phyloP scores from a whole-genome alignment of 2,329 filamentous ascomycete species.

The Thermothelomyces thermophilus region DNA sequence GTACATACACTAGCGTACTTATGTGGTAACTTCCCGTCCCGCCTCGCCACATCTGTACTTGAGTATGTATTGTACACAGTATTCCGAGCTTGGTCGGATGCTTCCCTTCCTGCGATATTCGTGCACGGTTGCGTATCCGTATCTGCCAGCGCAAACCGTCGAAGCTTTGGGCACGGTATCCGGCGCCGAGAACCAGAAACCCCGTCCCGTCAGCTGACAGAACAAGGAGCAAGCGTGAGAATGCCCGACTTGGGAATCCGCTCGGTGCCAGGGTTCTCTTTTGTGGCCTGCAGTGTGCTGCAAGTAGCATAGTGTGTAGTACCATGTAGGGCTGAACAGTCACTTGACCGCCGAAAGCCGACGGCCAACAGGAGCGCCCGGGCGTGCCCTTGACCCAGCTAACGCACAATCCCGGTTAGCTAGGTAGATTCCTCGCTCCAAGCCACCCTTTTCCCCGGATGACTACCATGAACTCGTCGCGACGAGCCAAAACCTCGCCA shows the following conservation, averaged over 20 bases:
- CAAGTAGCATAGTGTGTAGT: no score
- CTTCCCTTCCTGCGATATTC: constrained; percentile 8
- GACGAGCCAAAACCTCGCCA: constrained; percentile 6
- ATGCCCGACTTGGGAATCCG: background rate
- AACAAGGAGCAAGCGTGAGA: background rate
- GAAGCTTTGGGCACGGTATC: no score
- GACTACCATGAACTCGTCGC: background rate
- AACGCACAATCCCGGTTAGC: constrained; percentile 3
- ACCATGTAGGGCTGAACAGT: constrained; percentile 17
- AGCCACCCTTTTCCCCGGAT: background rate
- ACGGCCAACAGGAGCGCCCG: constrained; percentile 2
- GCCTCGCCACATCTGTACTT: background rate
- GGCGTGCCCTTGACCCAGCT: background rate
- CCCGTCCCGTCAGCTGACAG: constrained; percentile 1
- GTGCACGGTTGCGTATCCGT: background rate
- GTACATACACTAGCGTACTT: background rate
- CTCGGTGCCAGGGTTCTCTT: no score
- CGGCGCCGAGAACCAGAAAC: background rate
- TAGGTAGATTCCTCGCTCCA: background rate
- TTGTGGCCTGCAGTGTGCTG: no score
- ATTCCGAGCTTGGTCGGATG: background rate
- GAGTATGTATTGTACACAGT: no score
- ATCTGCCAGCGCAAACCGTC: no score
- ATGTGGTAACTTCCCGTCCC: constrained; percentile 11
- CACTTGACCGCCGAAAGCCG: constrained; percentile 12